Evolutionary conservation across 129 eudicot species (phyloP), one percentile per base, ranked within the genome.

Genomic region (Tagetes erecta): DNA sequence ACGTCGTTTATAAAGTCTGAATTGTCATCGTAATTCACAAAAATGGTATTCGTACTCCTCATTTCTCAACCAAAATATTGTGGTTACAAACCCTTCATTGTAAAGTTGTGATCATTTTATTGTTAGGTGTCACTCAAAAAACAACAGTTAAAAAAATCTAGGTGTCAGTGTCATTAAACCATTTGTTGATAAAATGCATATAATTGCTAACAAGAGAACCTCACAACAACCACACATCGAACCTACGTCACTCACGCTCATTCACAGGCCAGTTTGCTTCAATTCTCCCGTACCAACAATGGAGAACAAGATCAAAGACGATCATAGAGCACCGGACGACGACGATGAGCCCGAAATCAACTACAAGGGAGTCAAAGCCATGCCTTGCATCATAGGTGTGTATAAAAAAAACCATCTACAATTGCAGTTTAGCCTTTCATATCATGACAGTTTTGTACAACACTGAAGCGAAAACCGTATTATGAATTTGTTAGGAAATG

Each of bases 401-500:
- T 45, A 5, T 30, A 5, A 47, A 42, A 12, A 10, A 56, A 2
- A 20, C 53, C 50, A 2, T 31, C 11, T 9, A 27, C 27, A 20
- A 20, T 20, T 20, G 27, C 27, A 20, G 27, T 20, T 20, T 20
- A 20, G 27, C 27, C 27, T 20, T 20, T 20, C 27, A 20, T 20
- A 20, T 20, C 27, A 20, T 44, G n/a, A 6, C 36, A 14, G 1
- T 10, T 34, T 67, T 39, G 2, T 2, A 2, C 9, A 50, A 34
- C 14, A 11, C 13, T 44, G 31, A 46, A 38, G 46, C 14, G 33
- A 66, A 10, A 40, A 36, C 8, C 44, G 12, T 11, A 6, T 30
- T 50, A 79, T 6, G 3, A 64, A 52, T 79, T 14, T 53, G 68
- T 20, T 35, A 91, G 97, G 97, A 72, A 91, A 91, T 70, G 97